Evolutionary conservation across 192 early-diverging fungal species (phyloP).

Genomic region (Coemansia sp.): DNA sequence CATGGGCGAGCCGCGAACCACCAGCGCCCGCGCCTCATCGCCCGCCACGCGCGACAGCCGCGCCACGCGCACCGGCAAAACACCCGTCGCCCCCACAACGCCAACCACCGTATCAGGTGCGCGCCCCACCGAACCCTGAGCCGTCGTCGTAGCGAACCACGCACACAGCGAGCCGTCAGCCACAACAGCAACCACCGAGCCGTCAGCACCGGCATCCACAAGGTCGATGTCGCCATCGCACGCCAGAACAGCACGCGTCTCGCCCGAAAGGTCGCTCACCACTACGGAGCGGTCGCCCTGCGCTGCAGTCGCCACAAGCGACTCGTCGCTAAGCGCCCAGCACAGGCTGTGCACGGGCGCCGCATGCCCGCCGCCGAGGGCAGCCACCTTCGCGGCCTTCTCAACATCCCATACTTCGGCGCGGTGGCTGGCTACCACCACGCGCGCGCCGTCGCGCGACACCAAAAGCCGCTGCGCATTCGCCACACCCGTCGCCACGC

Average conservation of each 20-base stretch:
- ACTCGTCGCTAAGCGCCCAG: conserved; percentile 39
- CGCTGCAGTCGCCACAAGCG: conserved; percentile 31
- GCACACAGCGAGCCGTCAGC: conserved; percentile 25
- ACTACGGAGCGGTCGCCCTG: conserved; percentile 35
- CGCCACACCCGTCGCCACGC: conserved; percentile 21
- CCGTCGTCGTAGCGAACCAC: conserved; percentile 25
- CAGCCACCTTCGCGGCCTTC: conserved; percentile 16
- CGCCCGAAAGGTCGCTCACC: conserved; percentile 30
- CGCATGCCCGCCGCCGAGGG: conserved; percentile 21
- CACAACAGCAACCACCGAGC: conserved; percentile 39
- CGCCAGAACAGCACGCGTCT: conserved; percentile 21
- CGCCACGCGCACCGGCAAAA: conserved; percentile 22
- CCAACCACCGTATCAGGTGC: conserved; percentile 31
- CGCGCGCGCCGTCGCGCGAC: conserved; percentile 19
- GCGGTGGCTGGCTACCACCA: conserved; percentile 41
- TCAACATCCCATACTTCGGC: conserved; percentile 43
- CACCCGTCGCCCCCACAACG: conserved; percentile 2
- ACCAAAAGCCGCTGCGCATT: conserved; percentile 25
- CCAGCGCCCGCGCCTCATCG: conserved; percentile 26
- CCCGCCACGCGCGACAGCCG: conserved; percentile 43
- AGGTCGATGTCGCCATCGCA: conserved; percentile 25
- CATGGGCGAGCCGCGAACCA: conserved; percentile 36
- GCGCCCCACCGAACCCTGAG: conserved; percentile 13
- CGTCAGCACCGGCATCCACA: conserved; percentile 28
- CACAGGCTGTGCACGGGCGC: conserved; percentile 22